Evolutionary conservation across 257 asterid genomes (phyloP), one percentile per base, ranked within the genome.

Genomic region (Rehmannia glutinosa): DNA sequence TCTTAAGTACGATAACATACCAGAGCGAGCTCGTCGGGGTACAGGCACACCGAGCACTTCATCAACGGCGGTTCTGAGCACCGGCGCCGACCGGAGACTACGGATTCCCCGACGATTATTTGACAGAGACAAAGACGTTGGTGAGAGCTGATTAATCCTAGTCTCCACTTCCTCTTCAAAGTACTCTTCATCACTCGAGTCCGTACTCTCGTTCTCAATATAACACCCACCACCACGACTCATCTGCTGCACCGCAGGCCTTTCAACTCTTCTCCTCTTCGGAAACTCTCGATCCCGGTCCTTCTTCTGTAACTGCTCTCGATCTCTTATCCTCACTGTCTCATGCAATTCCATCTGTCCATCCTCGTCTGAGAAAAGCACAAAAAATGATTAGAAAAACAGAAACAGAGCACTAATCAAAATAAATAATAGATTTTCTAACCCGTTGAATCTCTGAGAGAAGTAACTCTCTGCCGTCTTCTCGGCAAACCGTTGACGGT

Each of bases 21-120:
- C 73, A 16, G 95, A 87, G 46, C 95, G 89, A 77, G 86, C 77
- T 79, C 83, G 83, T 62, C 86, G 81, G 5, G 89, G 95, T 20
- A 87, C 60, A 23, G 80, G 75, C 60, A 68, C 81, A 15, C 87
- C 81, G 63, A 87, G 54, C 56, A 81, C 59, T 60, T 82, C 89
- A 69, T 82, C 84, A 17, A 60, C 77, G 39, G 72, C 66, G 25
- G 70, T 36, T 71, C 71, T 47, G 38, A 66, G 62, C 64, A 43
- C 79, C 69, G 87, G 77, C 15, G 87, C 70, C 39, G 84, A 80
- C 60, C 80, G 72, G 55, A 72, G 68, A 32, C 76, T 55, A 39
- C 78, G 85, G 63, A 80, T 62, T 23, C 63, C 78, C 68, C 79
- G 82, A 33, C 77, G 79, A 66, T 56, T 78, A 75, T 60, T 81